These are phyloP conservation scores for Exophiala aquamarina DNA, from an alignment of 2,329 filamentous ascomycete species.

Conservation along the genomic window DNA sequence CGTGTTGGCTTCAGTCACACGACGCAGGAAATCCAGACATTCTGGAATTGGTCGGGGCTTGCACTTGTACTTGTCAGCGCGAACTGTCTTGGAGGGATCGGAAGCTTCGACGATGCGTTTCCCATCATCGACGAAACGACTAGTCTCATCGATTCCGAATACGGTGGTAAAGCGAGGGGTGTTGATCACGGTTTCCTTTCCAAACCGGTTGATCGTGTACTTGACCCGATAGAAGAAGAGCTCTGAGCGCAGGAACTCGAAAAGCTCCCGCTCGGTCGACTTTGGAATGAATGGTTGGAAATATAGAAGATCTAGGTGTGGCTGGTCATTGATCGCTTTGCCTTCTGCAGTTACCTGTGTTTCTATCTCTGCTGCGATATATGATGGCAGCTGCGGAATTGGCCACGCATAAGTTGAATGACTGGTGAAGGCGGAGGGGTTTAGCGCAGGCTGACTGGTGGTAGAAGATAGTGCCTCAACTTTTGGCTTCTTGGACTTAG, in stretches of 20 bases:
- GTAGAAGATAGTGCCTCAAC: too few species aligned
- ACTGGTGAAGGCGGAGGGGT: constrained; percentile 30
- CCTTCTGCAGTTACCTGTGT: constrained; percentile 49
- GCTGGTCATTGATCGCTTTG: constrained; percentile 62
- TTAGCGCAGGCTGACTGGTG: too few species aligned
- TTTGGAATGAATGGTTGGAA: constrained; percentile 71
- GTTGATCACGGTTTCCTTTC: constrained; percentile 62
- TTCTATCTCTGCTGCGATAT: constrained; percentile 42
- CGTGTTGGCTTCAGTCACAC: constrained; percentile 64
- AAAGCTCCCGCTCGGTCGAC: constrained; percentile 58
- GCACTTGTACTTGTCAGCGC: constrained; percentile 56
- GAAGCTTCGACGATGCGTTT: constrained; percentile 12
- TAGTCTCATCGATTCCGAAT: constrained; percentile 64
- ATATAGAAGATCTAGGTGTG: constrained; percentile 71
- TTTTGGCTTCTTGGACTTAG: neutral
- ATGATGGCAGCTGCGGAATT: constrained; percentile 48
- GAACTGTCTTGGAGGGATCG: constrained; percentile 37
- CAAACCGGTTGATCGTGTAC: constrained; percentile 69
- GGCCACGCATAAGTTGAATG: constrained; percentile 56
- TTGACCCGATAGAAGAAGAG: constrained; percentile 75
- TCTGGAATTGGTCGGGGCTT: constrained; percentile 68
- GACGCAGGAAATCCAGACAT: constrained; percentile 65
- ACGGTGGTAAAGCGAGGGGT: constrained; percentile 63
- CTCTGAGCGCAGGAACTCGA: constrained; percentile 68
- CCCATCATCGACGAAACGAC: constrained; percentile 48